Evolutionary conservation across 805 yeast genomes (phyloP), one percentile per base, ranked within the genome.

Genomic region (Komagataella ulmi): DNA sequence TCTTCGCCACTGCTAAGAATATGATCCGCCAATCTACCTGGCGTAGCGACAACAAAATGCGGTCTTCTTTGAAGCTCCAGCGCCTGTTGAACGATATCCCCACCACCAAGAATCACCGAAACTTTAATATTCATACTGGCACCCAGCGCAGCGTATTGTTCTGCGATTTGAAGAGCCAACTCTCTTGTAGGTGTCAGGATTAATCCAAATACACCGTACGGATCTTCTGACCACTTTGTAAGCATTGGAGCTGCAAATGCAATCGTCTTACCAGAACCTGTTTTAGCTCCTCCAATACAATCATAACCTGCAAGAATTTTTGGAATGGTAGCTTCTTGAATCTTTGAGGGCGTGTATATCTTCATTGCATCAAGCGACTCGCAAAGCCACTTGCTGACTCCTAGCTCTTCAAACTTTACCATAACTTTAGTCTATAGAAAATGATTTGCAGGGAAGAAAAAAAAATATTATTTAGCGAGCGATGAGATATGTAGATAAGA

Each of bases 171-270:
- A 64, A 89, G 71, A 0, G 99, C 99, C 59, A 91, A 74, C 64
- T 93, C 99, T 66, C 99, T 74, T 0, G 91, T 84, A 3, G 99
- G 99, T 0, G 99, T 93, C 52, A 93, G 66, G 1, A 93, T 77
- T 2, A 93, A 69, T 3, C 97, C 99, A 66, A 74, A 93, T 44
- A 93, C 85, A 1, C 97, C 99, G 65, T 77, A 77, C 1, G 99
- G 99, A 64, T 93, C 98, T 57, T 83, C 85, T 0, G 97, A 86
- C 97, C 98, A 93, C 61, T 84, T 76, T 1, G 95, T 80, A 52
- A 93, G 71, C 88, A 93, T 91, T 2, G 99, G 99, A n/a, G 88
- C 95, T 1, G 91, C 98, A 74, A 93, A 93, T 1, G 98, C 97
- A 19, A 93, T 81, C 1, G 99, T 93, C 64, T 93, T 93, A 77